Evolutionary conservation across 2,329 filamentous ascomycete species (phyloP), one percentile per base, ranked within the genome.

Genomic region (Curvularia sp.): DNA sequence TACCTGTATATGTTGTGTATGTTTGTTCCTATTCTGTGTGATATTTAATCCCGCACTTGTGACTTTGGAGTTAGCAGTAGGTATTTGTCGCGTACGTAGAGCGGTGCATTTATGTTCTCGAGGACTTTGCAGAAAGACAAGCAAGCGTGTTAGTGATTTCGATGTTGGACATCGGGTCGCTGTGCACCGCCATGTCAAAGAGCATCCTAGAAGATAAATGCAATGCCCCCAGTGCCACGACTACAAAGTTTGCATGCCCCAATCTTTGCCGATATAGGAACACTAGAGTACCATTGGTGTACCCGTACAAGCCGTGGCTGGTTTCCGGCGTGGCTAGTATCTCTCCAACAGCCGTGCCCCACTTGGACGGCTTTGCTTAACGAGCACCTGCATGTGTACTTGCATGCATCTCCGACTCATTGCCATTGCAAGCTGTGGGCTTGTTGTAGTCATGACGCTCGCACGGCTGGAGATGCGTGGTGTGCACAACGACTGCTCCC

Each of bases 241-340:
- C n/a, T n/a, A n/a, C n/a, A n/a, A n/a, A n/a, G n/a, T n/a, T n/a
- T n/a, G n/a, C n/a, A n/a, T n/a, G 32, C 13, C n/a, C 34, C 34
- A 15, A 13, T 42, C 3, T 25, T 23, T 25, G 39, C 21, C 19
- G 39, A 6, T 15, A 25, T 23, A 1, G 13, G 39, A 42, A n/a
- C 5, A 21, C 15, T 18, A n/a, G 19, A 36, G 23, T n/a, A 46
- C 15, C n/a, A 30, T 2, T 18, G n/a, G 13, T 25, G 13, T 10
- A 25, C 13, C 25, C 21, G 21, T 28, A n/a, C 34, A n/a, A 4
- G 25, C 18, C 32, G 46, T 46, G 28, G 45, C 48, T 43, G 50
- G 27, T 18, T 43, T 38, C 32, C 34, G 49, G 49, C 36, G 30
- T 38, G 50, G 50, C 41, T 53, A 45, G 39, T 23, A 30, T 42